Evolutionary conservation across 192 early-diverging fungal genomes (phyloP).

Genomic region (Backusella liffmaniae): DNA sequence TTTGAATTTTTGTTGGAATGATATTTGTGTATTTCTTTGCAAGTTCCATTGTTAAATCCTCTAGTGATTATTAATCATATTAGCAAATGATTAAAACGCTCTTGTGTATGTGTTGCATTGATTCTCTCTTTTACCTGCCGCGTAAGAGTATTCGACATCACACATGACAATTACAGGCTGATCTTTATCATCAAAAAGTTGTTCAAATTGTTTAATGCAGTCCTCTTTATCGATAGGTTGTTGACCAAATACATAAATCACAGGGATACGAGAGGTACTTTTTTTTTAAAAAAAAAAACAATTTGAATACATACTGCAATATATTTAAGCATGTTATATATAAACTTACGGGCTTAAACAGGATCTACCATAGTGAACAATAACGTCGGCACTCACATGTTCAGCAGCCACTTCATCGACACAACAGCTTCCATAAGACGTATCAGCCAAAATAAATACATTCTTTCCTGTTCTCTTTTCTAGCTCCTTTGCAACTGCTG

Average conservation of each 20-base stretch:
- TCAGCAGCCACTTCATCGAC: constrained; percentile 96
- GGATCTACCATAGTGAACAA: constrained; percentile 94
- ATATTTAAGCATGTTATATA: background rate
- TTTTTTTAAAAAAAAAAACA: background rate
- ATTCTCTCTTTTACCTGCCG: constrained; percentile 36
- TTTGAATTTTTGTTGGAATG: constrained; percentile 45
- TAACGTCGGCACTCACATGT: constrained; percentile 81
- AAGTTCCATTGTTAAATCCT: constrained; percentile 16
- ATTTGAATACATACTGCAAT: background rate
- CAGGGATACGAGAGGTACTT: constrained; percentile 77
- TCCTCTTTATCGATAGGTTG: constrained; percentile 63
- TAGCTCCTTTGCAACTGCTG: constrained; percentile 58
- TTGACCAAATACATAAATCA: constrained; percentile 85
- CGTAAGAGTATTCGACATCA: constrained; percentile 75
- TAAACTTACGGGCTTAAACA: constrained; percentile 77
- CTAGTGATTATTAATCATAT: constrained; percentile 2
- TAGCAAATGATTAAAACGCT: background rate
- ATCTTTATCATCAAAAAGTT: constrained; percentile 38
- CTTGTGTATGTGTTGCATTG: background rate
- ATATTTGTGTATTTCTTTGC: constrained; percentile 32
- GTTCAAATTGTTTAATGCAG: constrained; percentile 48
- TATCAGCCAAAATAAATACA: constrained; percentile 89
- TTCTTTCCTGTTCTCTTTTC: constrained; percentile 42
- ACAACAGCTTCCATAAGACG: constrained; percentile 97
- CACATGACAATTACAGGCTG: constrained; percentile 64